These are phyloP conservation scores for Setomelanomma holmii DNA, from an alignment of 2,329 filamentous ascomycete species.

Conservation along the genomic window DNA sequence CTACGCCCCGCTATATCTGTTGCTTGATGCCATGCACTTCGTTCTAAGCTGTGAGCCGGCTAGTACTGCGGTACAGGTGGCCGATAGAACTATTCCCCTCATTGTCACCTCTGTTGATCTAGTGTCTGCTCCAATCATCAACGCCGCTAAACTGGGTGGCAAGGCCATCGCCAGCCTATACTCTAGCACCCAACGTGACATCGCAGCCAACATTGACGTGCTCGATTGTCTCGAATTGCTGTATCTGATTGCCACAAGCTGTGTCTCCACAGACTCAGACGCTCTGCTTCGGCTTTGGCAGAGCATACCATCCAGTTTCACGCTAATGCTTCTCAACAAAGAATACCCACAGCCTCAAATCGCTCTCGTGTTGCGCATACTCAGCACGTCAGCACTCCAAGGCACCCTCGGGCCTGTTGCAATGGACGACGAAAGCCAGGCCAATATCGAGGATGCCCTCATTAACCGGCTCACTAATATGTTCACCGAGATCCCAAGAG, in stretches of 20 bases:
- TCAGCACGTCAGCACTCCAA: slow-evolving; percentile 70
- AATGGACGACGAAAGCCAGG: slow-evolving; percentile 51
- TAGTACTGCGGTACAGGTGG: slow-evolving; percentile 65
- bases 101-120: slow-evolving; percentile 58
- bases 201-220: slow-evolving; percentile 68
- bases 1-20: slow-evolving; percentile 68
- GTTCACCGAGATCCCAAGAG: slow-evolving; percentile 63
- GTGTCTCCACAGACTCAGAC: slow-evolving; percentile 52
- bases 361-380: slow-evolving; percentile 67
- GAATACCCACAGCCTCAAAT: slow-evolving; percentile 71
- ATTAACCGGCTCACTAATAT: slow-evolving; percentile 70
- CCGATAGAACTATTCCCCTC: slow-evolving; percentile 61
- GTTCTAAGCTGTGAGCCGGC: slow-evolving; percentile 68
- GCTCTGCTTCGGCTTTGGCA: slow-evolving; percentile 68
- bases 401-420: slow-evolving; percentile 71
- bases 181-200: slow-evolving; percentile 50
- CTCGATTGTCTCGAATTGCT: slow-evolving; percentile 70
- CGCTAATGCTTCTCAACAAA: slow-evolving; percentile 70
- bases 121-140: slow-evolving; percentile 59
- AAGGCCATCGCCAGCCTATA: slow-evolving; percentile 34
- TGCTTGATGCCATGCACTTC: slow-evolving; percentile 70
- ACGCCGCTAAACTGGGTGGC: slow-evolving; percentile 42
- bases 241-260: slow-evolving; percentile 68
- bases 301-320: slow-evolving; percentile 69
- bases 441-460: slow-evolving; percentile 54